Conservation (phyloP, 2,329 filamentous ascomycete species). For the Tolypocladium guangdongense region DNA sequence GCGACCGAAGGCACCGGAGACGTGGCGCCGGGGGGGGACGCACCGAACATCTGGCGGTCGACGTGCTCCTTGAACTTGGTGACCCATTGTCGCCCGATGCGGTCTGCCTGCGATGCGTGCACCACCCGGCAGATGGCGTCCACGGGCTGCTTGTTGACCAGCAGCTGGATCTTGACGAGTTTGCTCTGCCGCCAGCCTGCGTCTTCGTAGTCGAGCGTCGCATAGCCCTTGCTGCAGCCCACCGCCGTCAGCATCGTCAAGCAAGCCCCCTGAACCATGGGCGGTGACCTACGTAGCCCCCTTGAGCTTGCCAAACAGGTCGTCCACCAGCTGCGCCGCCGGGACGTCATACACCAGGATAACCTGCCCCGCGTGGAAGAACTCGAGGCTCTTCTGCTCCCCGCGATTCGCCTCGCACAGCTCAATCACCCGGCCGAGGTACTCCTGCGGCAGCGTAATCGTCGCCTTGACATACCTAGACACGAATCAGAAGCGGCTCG, state of each 20-base stretch:
- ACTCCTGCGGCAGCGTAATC: conserved; percentile 86
- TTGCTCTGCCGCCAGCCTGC: conserved; percentile 72
- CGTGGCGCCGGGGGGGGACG: conserved; percentile 5
- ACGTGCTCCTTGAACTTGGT: conserved; percentile 96
- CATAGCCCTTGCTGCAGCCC: conserved; percentile 64
- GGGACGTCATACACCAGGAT: conserved; percentile 90
- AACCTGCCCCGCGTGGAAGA: conserved; percentile 85
- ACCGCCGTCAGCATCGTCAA: neutral
- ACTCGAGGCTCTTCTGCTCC: conserved; percentile 76
- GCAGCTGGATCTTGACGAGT: conserved; percentile 79
- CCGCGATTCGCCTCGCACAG: conserved; percentile 86
- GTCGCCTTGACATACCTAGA: conserved; percentile 62
- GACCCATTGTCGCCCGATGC: conserved; percentile 79
- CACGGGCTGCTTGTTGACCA: conserved; percentile 88
- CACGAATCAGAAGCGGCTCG: neutral
- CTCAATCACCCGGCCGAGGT: conserved; percentile 88
- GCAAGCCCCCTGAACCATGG: neutral
- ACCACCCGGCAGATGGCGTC: conserved; percentile 90
- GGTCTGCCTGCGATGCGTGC: conserved; percentile 69
- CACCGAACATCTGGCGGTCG: conserved; percentile 81
- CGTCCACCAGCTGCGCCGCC: conserved; percentile 81
- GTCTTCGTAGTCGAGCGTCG: conserved; percentile 93
- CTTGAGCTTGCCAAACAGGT: conserved; percentile 95
- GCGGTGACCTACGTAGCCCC: conserved; percentile 52
- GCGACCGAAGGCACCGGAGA: neutral